Conservation (phyloP, 2,329 filamentous ascomycete species). For the Podosphaera aphanis region DNA sequence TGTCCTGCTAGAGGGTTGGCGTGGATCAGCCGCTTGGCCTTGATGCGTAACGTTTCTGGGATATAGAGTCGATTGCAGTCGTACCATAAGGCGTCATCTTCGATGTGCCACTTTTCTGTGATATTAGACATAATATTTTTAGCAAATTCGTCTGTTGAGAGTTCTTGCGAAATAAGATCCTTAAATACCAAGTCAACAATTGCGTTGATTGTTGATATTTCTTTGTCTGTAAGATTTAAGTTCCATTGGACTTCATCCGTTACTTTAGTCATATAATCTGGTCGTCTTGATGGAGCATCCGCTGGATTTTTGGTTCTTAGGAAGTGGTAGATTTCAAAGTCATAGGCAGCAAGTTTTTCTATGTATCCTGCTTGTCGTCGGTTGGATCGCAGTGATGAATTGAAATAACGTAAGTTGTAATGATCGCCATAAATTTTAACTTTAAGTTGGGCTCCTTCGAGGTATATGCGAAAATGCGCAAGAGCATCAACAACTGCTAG, state of each 20-base stretch:
- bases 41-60: too few relatives aligned
- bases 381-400: neutral
- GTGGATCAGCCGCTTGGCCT: too few relatives aligned
- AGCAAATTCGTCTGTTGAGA: neutral
- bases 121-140: neutral
- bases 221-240: neutral
- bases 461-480: neutral
- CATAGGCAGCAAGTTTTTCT: neutral
- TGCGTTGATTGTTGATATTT: neutral
- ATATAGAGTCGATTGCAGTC: too few relatives aligned
- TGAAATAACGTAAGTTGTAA: neutral
- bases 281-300: neutral
- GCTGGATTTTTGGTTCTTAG: neutral
- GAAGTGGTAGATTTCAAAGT: conserved; percentile 1
- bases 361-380: neutral
- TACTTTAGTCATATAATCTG: neutral
- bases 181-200: neutral
- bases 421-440: neutral
- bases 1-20: too few relatives aligned
- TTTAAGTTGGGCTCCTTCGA: neutral
- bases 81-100: too few relatives aligned
- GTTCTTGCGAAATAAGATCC: neutral
- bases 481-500: neutral
- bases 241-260: neutral
- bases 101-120: too few relatives aligned